phyloP scores from a whole-genome alignment of 2,329 filamentous ascomycete genomes.

The Aplosporella prunicola region DNA sequence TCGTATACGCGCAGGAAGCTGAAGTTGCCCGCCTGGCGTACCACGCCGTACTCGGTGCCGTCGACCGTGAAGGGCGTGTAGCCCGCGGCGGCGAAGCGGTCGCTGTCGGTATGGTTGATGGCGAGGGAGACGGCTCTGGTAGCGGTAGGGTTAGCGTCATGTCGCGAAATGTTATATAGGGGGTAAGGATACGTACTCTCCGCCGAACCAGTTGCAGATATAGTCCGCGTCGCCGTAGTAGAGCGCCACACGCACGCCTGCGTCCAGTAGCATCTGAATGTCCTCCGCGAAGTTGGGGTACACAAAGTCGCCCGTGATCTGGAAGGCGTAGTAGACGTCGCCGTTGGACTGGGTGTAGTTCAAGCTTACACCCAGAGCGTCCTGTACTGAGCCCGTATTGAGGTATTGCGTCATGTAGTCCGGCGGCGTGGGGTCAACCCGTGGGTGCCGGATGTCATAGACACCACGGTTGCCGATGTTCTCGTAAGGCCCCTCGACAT shows the following conservation, averaged over 20 bases:
- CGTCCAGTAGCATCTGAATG: conserved; percentile 32
- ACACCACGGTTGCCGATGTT: conserved; percentile 36
- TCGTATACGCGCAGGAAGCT: conserved; percentile 32
- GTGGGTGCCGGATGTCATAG: conserved; percentile 52
- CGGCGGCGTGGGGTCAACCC: conserved; percentile 52
- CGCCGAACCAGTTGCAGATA: conserved; percentile 29
- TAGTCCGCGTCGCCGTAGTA: conserved; percentile 29
- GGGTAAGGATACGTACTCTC: too few relatives aligned
- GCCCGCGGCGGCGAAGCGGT: conserved; percentile 19
- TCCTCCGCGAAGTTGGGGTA: conserved; percentile 47
- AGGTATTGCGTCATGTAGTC: conserved; percentile 55
- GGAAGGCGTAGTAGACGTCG: conserved; percentile 43
- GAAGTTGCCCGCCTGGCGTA: conserved; percentile 31
- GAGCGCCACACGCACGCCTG: conserved; percentile 29
- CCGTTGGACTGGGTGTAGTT: conserved; percentile 48
- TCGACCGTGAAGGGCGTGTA: conserved; percentile 28
- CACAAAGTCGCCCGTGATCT: conserved; percentile 45
- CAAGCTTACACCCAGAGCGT: conserved; percentile 52
- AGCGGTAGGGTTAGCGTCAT: too few relatives aligned
- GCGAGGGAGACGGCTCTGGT: conserved; percentile 26
- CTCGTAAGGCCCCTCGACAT: conserved; percentile 51
- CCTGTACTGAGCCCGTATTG: conserved; percentile 48
- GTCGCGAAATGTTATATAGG: too few relatives aligned
- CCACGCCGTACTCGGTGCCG: conserved; percentile 32
- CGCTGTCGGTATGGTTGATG: conserved; percentile 28